These are phyloP conservation scores for Eutrema heterophyllum DNA, from an alignment of 345 rosid species.

Conservation along the genomic window DNA sequence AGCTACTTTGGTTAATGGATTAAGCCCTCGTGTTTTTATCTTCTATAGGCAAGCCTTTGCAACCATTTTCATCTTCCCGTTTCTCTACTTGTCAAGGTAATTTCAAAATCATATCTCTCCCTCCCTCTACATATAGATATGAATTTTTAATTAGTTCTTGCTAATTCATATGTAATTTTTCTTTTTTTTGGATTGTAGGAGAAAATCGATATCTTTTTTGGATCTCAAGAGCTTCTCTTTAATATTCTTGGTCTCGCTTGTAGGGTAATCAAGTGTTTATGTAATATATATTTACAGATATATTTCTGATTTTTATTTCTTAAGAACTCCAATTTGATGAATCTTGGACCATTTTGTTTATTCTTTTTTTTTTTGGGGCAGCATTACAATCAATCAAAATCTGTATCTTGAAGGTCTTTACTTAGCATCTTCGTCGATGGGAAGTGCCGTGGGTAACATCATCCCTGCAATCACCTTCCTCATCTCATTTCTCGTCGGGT, in stretches of 20 bases:
- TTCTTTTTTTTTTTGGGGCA: neutral
- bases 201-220: constrained; percentile 24
- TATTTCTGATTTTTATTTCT: neutral
- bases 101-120: neutral
- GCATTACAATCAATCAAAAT: constrained; percentile 38
- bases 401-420: constrained; percentile 37
- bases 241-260: constrained; percentile 37
- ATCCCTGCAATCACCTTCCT: constrained; percentile 42
- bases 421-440: constrained; percentile 39
- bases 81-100: constrained; percentile 34
- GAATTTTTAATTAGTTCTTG: neutral
- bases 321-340: neutral
- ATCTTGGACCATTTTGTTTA: neutral
- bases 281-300: neutral
- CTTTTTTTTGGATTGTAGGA: constrained; percentile 3
- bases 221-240: constrained; percentile 33
- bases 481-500: constrained; percentile 35
- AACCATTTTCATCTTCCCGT: constrained; percentile 34
- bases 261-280: constrained; percentile 25
- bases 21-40: constrained; percentile 38
- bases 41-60: constrained; percentile 45
- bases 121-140: neutral
- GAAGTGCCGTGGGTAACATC: constrained; percentile 37
- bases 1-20: constrained; percentile 34
- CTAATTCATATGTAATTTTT: neutral